Evolutionary conservation across 75 land plant genomes (phyloP).

Genomic region (Gnetum montanum): DNA sequence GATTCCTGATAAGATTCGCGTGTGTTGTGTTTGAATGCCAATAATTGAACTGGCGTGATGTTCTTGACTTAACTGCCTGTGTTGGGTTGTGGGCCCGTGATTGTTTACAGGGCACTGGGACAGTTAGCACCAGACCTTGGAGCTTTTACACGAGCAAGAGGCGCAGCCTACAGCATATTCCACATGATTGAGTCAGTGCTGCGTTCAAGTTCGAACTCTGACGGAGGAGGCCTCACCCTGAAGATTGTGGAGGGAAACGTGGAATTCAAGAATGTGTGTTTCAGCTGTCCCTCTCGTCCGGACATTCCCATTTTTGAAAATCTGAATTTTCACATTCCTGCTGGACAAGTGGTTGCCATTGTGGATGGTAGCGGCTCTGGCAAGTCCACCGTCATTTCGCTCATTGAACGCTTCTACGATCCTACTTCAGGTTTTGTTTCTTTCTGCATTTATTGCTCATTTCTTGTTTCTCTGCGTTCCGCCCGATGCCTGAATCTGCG

Average conservation of each 20-base stretch:
- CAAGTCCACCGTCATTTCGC: slow-evolving; percentile 80
- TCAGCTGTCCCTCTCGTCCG: slow-evolving; percentile 94
- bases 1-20: too few species aligned
- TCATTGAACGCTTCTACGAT: slow-evolving; percentile 92
- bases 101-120: slow-evolving; percentile 59
- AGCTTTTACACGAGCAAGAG: slow-evolving; percentile 60
- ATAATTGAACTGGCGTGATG: too few species aligned
- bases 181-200: slow-evolving; percentile 54
- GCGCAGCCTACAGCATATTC: slow-evolving; percentile 76
- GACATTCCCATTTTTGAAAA: slow-evolving; percentile 55
- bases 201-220: slow-evolving; percentile 17
- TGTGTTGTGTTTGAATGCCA: too few species aligned
- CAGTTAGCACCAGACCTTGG: slow-evolving; percentile 72
- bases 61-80: too few species aligned
- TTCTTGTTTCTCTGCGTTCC: too few species aligned
- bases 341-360: slow-evolving; percentile 82
- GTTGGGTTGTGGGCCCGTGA: too few species aligned
- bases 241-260: slow-evolving; percentile 50
- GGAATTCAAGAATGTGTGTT: slow-evolving; percentile 51
- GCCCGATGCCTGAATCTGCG: too few species aligned
- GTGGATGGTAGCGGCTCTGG: slow-evolving; percentile 95
- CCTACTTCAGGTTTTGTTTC: slow-evolving; percentile 36
- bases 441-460: too few species aligned
- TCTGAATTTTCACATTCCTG: slow-evolving; percentile 48
- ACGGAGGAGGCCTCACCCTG: slow-evolving; percentile 32